These are phyloP conservation scores for Penicillium diatomitis DNA, from an alignment of 495 filamentous ascomycete genomes.

Conservation along the genomic window DNA sequence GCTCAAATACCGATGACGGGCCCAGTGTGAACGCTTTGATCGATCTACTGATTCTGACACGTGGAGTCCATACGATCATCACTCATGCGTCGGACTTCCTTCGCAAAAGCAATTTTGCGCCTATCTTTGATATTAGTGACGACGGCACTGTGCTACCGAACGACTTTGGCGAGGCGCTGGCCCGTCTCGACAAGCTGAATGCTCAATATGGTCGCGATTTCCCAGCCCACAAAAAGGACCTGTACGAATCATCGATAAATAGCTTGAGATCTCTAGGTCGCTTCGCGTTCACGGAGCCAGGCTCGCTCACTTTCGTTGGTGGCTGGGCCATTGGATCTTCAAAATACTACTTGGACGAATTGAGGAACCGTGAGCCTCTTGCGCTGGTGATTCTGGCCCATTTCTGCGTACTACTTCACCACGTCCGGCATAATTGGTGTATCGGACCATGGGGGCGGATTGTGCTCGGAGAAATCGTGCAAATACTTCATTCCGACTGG, in stretches of 20 bases:
- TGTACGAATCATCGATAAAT: constrained; percentile 6
- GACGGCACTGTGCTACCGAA: constrained; percentile 3
- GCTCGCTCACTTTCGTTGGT: constrained; percentile 13
- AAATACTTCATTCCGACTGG: constrained; percentile 9
- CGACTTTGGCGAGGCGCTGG: constrained; percentile 3
- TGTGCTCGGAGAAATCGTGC: constrained; percentile 11
- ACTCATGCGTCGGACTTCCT: constrained; percentile 4
- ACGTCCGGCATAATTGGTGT: constrained; percentile 15
- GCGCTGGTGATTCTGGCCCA: constrained; percentile 18
- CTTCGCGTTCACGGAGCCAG: constrained; percentile 12
- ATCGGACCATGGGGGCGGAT: constrained; percentile 12
- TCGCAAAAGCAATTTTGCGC: constrained; percentile 14
- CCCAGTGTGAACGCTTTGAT: constrained; percentile 14
- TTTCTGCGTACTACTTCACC: constrained; percentile 15
- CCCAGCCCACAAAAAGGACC: background rate
- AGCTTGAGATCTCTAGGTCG: constrained; percentile 5
- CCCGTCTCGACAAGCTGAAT: constrained; percentile 10
- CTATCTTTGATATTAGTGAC: constrained; percentile 8
- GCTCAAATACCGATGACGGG: constrained; percentile 2
- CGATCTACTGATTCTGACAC: constrained; percentile 13
- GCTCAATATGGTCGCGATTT: background rate
- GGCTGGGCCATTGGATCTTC: constrained; percentile 15
- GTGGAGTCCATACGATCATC: constrained; percentile 14
- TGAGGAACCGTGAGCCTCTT: constrained; percentile 8
- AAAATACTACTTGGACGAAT: constrained; percentile 7